Percentiles rank a stretch among this genome's conserved stretches.
Conservation (phyloP, 306 rosid species). For the Delonix regia region DNA sequence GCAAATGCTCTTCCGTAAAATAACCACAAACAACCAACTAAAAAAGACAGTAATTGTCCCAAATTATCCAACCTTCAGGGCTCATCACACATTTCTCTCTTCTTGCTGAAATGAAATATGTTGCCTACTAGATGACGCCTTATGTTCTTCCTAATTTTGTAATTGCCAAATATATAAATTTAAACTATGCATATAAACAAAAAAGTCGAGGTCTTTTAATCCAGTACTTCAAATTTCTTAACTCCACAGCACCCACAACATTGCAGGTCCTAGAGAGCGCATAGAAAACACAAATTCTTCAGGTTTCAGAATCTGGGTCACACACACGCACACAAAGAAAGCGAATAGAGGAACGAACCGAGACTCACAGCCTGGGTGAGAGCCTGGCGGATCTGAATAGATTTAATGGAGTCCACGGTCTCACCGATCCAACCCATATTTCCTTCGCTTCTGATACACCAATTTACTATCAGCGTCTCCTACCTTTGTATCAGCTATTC, state of each 20-base stretch:
- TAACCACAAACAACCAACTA: not conserved
- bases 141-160: not conserved
- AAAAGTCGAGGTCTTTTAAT: not conserved
- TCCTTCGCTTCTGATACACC: not conserved
- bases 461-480: not conserved
- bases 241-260: slow-evolving; percentile 6
- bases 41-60: not conserved
- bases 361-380: slow-evolving; percentile 82
- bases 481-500: not conserved
- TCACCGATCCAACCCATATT: slow-evolving; percentile 83
- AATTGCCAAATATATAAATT: not conserved
- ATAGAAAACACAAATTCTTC: not conserved
- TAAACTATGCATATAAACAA: not conserved
- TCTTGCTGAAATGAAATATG: slow-evolving; percentile 3
- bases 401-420: slow-evolving; percentile 69
- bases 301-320: not conserved
- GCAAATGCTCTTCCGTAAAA: not conserved
- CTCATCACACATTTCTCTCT: not conserved
- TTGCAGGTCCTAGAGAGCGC: not conserved
- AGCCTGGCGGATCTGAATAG: slow-evolving; percentile 89
- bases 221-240: not conserved
- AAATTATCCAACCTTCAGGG: not conserved
- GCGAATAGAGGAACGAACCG: slow-evolving; percentile 52
- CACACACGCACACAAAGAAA: not conserved
- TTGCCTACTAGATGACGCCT: not conserved